These are phyloP conservation scores for Cadophora malorum DNA, from an alignment of 2,329 filamentous ascomycete species.

Conservation along the genomic window DNA sequence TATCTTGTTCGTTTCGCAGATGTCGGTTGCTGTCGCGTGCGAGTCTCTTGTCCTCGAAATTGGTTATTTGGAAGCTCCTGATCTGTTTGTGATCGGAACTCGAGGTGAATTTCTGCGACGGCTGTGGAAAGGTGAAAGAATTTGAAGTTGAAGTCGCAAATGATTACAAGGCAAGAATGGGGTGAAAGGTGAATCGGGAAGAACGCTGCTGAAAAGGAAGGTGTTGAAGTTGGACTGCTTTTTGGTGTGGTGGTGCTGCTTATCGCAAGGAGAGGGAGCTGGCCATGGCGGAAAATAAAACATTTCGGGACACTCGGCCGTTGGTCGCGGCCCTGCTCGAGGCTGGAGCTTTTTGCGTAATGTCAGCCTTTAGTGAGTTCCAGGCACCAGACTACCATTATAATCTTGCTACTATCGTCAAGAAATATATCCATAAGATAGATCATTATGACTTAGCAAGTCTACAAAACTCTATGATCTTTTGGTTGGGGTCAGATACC, in stretches of 20 bases:
- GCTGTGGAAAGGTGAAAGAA: slow-evolving; percentile 5
- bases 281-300: slow-evolving; percentile 17
- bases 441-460: too few species aligned
- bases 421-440: neutral
- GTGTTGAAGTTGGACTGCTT: slow-evolving; percentile 37
- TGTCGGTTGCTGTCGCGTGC: slow-evolving; percentile 31
- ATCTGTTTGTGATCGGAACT: slow-evolving; percentile 20
- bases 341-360: neutral
- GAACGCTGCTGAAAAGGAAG: slow-evolving; percentile 32
- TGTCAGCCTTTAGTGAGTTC: neutral
- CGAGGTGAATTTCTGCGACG: neutral
- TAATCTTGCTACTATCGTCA: neutral
- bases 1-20: slow-evolving; percentile 24
- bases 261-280: slow-evolving; percentile 23
- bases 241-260: slow-evolving; percentile 22
- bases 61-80: slow-evolving; percentile 21
- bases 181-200: slow-evolving; percentile 16
- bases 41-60: slow-evolving; percentile 20
- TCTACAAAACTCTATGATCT: too few species aligned
- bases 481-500: too few species aligned
- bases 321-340: neutral
- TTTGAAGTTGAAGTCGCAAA: neutral
- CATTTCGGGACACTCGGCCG: slow-evolving; percentile 19
- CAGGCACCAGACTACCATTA: neutral
- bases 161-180: slow-evolving; percentile 14